Evolutionary conservation across 2,329 filamentous ascomycete species (phyloP).

Genomic region (Seiridium cupressi): DNA sequence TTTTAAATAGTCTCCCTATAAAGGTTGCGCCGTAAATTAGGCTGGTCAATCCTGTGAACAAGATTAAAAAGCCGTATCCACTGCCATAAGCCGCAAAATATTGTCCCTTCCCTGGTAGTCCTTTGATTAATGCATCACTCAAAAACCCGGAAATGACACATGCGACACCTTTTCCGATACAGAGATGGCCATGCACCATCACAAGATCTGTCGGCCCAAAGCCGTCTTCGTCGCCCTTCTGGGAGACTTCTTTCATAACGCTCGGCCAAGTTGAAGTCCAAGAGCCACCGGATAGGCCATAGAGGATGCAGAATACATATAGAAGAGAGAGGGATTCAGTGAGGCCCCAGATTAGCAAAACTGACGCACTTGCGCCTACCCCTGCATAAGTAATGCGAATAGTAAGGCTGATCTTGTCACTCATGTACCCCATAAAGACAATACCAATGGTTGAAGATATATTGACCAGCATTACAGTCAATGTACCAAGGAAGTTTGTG

Average conservation of each 20-base stretch:
- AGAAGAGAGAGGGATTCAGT: neutral
- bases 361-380: neutral
- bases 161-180: constrained; percentile 57
- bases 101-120: constrained; percentile 39
- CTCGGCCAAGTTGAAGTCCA: neutral
- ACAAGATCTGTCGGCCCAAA: constrained; percentile 32
- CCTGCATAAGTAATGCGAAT: neutral
- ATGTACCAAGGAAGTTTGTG: neutral
- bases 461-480: neutral
- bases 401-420: neutral
- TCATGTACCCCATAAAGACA: neutral
- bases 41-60: constrained; percentile 51
- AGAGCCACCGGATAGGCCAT: neutral
- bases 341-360: neutral
- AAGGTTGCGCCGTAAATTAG: constrained; percentile 40
- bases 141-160: constrained; percentile 55
- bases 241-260: neutral
- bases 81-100: constrained; percentile 43
- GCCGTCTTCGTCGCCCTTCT: constrained; percentile 8
- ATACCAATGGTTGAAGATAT: neutral
- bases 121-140: constrained; percentile 49
- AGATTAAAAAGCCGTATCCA: constrained; percentile 48
- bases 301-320: neutral
- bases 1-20: constrained; percentile 25
- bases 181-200: constrained; percentile 55